phyloP scores from a whole-genome alignment of 257 asterid genomes.

The Solanum tacnaense region DNA sequence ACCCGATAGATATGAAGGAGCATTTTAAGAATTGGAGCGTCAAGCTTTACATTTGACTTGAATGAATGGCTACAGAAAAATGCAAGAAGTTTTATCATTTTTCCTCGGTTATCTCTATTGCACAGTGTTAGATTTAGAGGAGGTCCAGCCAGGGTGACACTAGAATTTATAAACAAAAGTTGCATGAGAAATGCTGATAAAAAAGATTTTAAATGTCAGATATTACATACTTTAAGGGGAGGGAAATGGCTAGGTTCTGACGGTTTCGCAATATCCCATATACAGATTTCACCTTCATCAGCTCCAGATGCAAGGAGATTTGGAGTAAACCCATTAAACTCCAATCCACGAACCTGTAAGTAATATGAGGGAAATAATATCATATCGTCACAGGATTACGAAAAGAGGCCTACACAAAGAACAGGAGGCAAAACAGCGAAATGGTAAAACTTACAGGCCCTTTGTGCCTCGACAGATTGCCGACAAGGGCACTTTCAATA shows the following conservation, averaged over 20 bases:
- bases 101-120: background rate
- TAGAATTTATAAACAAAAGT: background rate
- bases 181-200: background rate
- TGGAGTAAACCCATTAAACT: constrained; percentile 63
- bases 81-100: background rate
- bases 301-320: constrained; percentile 95
- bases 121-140: background rate
- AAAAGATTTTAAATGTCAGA: background rate
- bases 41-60: background rate
- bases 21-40: background rate
- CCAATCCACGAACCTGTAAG: constrained; percentile 82
- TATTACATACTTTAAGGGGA: constrained; percentile 63
- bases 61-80: background rate
- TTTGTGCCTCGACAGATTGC: constrained; percentile 63
- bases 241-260: constrained; percentile 73
- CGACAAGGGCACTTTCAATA: constrained; percentile 53
- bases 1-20: background rate
- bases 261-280: constrained; percentile 87
- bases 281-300: constrained; percentile 92
- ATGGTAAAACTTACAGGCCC: constrained; percentile 76
- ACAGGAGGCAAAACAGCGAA: constrained; percentile 4
- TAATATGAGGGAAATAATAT: constrained; percentile 1
- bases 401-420: background rate
- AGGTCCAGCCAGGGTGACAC: background rate
- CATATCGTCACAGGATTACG: background rate